Evolutionary conservation across 257 asterid species (phyloP).

Genomic region (Capsicum pubescens): DNA sequence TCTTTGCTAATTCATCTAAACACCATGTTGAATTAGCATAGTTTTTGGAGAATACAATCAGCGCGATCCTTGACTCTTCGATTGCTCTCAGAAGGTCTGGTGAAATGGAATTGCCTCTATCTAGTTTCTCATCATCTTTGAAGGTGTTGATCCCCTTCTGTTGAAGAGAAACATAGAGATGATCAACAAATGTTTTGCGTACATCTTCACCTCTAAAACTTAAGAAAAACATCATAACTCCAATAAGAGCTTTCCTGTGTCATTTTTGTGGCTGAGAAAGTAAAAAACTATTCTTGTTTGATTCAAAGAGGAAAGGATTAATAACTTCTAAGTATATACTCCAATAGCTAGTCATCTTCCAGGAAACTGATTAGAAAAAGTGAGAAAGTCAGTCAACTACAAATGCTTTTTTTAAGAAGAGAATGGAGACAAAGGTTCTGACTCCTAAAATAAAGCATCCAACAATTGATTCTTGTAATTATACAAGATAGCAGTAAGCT

Average conservation of each 20-base stretch:
- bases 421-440: too few species aligned
- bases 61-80: neutral
- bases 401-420: too few species aligned
- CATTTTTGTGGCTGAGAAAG: too few species aligned
- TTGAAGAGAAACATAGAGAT: neutral
- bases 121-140: neutral
- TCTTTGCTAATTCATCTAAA: neutral
- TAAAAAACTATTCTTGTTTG: too few species aligned
- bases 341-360: too few species aligned
- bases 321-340: too few species aligned
- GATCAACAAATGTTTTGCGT: neutral
- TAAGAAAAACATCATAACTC: neutral
- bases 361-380: too few species aligned
- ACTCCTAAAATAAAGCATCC: too few species aligned
- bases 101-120: neutral
- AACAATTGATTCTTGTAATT: too few species aligned
- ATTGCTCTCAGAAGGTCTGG: neutral
- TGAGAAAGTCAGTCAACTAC: too few species aligned
- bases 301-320: too few species aligned
- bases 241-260: neutral
- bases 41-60: neutral
- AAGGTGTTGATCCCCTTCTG: neutral
- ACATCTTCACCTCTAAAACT: conserved; percentile 5
- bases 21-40: neutral
- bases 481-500: too few species aligned